These are phyloP conservation scores for Epichloe glyceriae DNA, from an alignment of 2,329 filamentous ascomycete genomes.

Conservation along the genomic window DNA sequence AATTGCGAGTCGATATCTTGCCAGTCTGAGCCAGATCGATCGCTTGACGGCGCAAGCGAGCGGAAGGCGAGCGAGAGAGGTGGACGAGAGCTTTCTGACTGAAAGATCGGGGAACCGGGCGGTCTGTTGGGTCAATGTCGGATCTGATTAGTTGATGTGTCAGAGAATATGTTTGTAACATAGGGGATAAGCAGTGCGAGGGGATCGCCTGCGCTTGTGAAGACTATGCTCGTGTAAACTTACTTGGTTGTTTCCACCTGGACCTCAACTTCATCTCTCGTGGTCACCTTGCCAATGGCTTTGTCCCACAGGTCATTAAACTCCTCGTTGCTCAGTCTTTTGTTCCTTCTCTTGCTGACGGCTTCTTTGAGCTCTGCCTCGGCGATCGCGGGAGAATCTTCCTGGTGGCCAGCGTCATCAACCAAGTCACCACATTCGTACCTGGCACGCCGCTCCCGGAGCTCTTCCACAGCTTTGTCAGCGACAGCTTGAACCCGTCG, in stretches of 20 bases:
- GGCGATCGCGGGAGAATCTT: constrained; percentile 43
- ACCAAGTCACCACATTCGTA: constrained; percentile 75
- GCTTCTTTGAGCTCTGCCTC: constrained; percentile 68
- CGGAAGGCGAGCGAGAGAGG: constrained; percentile 83
- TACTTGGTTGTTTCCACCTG: constrained; percentile 33
- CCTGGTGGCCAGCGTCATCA: constrained; percentile 45
- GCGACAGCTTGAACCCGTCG: constrained; percentile 77
- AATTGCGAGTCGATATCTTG: constrained; percentile 79
- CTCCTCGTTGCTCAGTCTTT: constrained; percentile 72
- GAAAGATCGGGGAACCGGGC: constrained; percentile 48
- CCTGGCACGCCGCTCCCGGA: constrained; percentile 73
- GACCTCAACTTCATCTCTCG: constrained; percentile 45
- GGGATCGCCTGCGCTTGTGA: neutral
- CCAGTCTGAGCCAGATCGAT: constrained; percentile 67
- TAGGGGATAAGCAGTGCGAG: neutral
- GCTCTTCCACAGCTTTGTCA: constrained; percentile 73
- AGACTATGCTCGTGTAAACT: constrained; percentile 25
- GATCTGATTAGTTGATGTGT: constrained; percentile 76
- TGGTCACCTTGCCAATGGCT: constrained; percentile 59
- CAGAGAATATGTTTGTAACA: constrained; percentile 28
- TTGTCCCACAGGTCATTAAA: constrained; percentile 80
- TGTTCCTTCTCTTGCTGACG: constrained; percentile 63
- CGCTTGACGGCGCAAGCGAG: constrained; percentile 69
- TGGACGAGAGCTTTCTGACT: constrained; percentile 58
- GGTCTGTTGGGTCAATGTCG: constrained; percentile 59